These are phyloP conservation scores for Pyrenophora graminea DNA, from an alignment of 2,329 filamentous ascomycete species.

Conservation along the genomic window DNA sequence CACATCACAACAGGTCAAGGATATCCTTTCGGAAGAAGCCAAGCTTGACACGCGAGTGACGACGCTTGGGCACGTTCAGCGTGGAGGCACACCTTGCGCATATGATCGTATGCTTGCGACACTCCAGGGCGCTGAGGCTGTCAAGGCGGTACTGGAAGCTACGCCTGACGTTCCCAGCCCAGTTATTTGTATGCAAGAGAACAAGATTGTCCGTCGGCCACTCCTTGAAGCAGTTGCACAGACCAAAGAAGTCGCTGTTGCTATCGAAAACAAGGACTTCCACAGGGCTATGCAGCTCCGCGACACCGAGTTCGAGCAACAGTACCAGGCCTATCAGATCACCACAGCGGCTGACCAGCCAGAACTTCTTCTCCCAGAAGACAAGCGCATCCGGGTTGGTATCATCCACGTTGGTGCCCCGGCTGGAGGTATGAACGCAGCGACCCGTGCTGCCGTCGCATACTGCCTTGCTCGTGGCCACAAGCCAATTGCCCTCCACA, in stretches of 20 bases:
- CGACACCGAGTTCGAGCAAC: conserved; percentile 91
- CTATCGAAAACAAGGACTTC: conserved; percentile 85
- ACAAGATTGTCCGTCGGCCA: conserved; percentile 91
- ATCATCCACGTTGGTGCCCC: conserved; percentile 97
- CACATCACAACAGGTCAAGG: conserved; percentile 77
- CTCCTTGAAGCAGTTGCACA: conserved; percentile 85
- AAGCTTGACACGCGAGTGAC: conserved; percentile 91
- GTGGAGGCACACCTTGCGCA: conserved; percentile 87
- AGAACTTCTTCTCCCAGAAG: conserved; percentile 66
- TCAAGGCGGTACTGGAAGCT: conserved; percentile 40
- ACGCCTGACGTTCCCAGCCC: conserved; percentile 88
- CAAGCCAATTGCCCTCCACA: conserved; percentile 89
- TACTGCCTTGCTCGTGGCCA: conserved; percentile 94
- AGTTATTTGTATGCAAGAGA: conserved; percentile 95
- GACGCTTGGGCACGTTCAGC: conserved; percentile 94
- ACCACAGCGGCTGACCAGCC: conserved; percentile 83
- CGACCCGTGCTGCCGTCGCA: conserved; percentile 87
- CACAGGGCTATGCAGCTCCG: conserved; percentile 83
- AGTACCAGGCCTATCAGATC: conserved; percentile 87
- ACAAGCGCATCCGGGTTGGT: conserved; percentile 87
- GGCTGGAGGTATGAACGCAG: conserved; percentile 97
- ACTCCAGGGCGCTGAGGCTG: conserved; percentile 65
- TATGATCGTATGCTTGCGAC: conserved; percentile 95
- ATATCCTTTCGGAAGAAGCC: conserved; percentile 80
- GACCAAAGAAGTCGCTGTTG: conserved; percentile 81